Evolutionary conservation across 2,329 filamentous ascomycete species (phyloP), one percentile per base, ranked within the genome.

Genomic region (Neopestalotiopsis clavispora): DNA sequence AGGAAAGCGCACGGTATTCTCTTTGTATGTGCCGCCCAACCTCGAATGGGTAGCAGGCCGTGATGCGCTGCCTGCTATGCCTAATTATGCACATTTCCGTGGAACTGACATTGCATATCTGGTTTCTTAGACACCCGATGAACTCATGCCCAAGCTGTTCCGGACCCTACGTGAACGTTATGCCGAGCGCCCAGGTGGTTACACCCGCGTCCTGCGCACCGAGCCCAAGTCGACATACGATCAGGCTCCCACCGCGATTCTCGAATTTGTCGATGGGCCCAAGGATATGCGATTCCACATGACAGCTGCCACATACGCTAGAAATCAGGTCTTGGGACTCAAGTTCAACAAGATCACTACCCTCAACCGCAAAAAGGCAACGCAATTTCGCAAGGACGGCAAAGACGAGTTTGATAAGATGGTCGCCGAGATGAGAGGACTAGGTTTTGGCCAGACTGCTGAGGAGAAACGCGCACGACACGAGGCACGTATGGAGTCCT

Each of bases 201-300:
- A 98, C 86, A 99, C 96, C 20, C 93, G 96, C 58, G 93, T 99
- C 12, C 89, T 98, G 62, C 93, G 94, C 74, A 94, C 97, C 72
- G 95, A 98, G 82, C 93, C 96, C 68, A 89, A 92, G 76, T 94
- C 95, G 80, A 87, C 89, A 76, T 86, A 86, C 79, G 95, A 98
- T 80, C 94, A 98, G 83, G 95, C 93, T 9, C 89, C 91, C 72
- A 95, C 92, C 42, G 95, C 96, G 28, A 95, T 99, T 72, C 90
- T 99, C 62, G 94, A 98, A 82, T 89, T 99, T 40, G 95, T 99
- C 71, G 96, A 99, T 81, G 95, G 95, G 45, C 94, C 94, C 42
- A 92, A 91, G 79, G 96, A 99, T 81, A 93, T 97, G 85, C 92
- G 95, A 42, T 98, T 98, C 83, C 94, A 94, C 76, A 91, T 98